Conservation (phyloP, 805 yeast genomes). For the Candida broadrunensis region DNA sequence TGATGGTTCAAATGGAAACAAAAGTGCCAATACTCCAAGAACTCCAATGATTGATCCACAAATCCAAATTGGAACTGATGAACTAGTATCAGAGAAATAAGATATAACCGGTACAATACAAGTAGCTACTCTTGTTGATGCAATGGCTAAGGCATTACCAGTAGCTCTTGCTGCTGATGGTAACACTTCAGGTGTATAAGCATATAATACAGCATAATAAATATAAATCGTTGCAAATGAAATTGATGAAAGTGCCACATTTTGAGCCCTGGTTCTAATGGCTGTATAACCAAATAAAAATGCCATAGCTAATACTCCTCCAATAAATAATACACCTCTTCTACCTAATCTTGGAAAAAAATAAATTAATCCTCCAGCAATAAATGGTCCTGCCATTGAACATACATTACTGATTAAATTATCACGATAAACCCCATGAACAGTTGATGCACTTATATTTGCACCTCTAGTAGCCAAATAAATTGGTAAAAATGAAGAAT, state of each 20-base stretch:
- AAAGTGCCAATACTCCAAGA: constrained; percentile 27
- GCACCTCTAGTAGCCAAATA: constrained; percentile 54
- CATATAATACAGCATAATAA: constrained; percentile 36
- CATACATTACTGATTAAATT: constrained; percentile 44
- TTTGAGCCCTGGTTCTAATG: constrained; percentile 46
- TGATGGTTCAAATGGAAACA: constrained; percentile 34
- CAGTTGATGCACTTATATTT: constrained; percentile 36
- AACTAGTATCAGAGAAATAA: constrained; percentile 24
- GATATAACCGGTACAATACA: constrained; percentile 32
- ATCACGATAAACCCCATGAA: constrained; percentile 45
- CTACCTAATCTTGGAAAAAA: constrained; percentile 42
- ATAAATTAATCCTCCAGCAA: constrained; percentile 41
- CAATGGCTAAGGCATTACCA: constrained; percentile 31
- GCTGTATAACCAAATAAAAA: constrained; percentile 63
- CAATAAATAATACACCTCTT: constrained; percentile 54
- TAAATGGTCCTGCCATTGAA: constrained; percentile 51
- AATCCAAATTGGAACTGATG: constrained; percentile 31
- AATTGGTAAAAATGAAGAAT: constrained; percentile 50
- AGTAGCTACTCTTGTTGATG: constrained; percentile 27
- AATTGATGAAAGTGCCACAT: constrained; percentile 38
- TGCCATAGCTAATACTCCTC: constrained; percentile 52
- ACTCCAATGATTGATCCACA: constrained; percentile 33
- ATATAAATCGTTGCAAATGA: constrained; percentile 42
- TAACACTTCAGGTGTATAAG: constrained; percentile 35
- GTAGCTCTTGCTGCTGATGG: constrained; percentile 35